Base-by-base conservation (phyloP, 1,284 basidiomycete genomes). In the Fomitopsis schrenkii region DNA sequence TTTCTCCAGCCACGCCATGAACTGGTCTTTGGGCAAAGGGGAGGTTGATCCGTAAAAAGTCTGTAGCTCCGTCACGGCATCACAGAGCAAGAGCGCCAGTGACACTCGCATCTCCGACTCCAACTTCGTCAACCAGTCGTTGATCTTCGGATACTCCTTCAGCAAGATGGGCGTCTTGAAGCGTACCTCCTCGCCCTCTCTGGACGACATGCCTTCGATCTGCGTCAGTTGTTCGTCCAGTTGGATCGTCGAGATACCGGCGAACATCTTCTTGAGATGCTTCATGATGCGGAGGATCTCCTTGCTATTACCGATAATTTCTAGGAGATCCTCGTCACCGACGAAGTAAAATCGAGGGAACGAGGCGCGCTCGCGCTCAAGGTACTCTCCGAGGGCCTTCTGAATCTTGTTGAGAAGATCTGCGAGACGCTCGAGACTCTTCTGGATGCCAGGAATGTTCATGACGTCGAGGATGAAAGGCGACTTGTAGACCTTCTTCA, bases 311-410 rank as follows among this genome's bases (percentile, higher is more conserved):
- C 97, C 97, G 64, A 99, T 98, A 71, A 99, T 99, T 76, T 99
- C 97, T 64, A 99, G 84, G 65, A 99, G 77, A 74, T 99, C 97
- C 73, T 99, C 98, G 77, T 99, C 97, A 71, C 97, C 97, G 60
- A 99, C 96, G 74, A 99, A 99, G 80, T 99, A 99, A 82, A 99
- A 99, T 17, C 98, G 93, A 65, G 97, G 98, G 86, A 99, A 99
- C 0, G 95, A 93, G 30, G 95, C 91, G 62, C 96, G 89, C 74
- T 99, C 97, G 63, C 97, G 89, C 72, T 99, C 97, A 30, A 99
- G 85, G 71, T 99, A 99, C 81, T 99, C 97, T 74, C 98, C 97
- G 5, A 99, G 86, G 1, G 98, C 98, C 76, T 99, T 99, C 74
- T 99, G 97, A 56, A 99, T 98, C 81, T 99, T 99, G 81, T 93